These are phyloP conservation scores for Lodderomyces pseudojiufengensis DNA, from an alignment of 1,139 yeast species.

Conservation along the genomic window DNA sequence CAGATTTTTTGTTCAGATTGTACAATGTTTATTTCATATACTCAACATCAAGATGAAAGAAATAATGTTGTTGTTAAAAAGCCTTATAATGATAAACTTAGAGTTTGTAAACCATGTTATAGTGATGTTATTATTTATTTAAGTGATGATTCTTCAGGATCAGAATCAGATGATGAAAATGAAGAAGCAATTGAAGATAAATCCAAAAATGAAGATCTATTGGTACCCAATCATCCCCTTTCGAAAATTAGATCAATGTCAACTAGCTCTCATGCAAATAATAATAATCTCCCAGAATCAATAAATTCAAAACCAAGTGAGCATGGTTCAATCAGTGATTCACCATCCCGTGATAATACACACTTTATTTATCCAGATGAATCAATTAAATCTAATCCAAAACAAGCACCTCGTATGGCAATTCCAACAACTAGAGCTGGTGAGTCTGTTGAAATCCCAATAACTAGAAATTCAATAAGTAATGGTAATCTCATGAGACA, in stretches of 20 bases:
- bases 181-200: conserved; percentile 17
- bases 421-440: conserved; percentile 81
- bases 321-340: not conserved
- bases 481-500: conserved; percentile 9
- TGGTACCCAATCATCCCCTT: conserved; percentile 27
- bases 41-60: conserved; percentile 52
- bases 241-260: conserved; percentile 32
- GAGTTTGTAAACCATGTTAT: conserved; percentile 79
- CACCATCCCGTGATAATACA: conserved; percentile 8
- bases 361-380: conserved; percentile 14
- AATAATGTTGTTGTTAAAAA: conserved; percentile 26
- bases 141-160: conserved; percentile 57
- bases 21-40: conserved; percentile 73
- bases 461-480: conserved; percentile 29
- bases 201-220: conserved; percentile 18
- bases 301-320: not conserved
- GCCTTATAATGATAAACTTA: conserved; percentile 58
- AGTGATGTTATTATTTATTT: conserved; percentile 62
- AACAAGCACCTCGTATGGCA: conserved; percentile 75
- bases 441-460: conserved; percentile 72
- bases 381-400: conserved; percentile 31
- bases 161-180: conserved; percentile 20
- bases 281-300: conserved; percentile 9
- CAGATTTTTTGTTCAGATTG: conserved; percentile 92
- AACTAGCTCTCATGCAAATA: conserved; percentile 18